phyloP scores from a whole-genome alignment of 2,329 filamentous ascomycete genomes.

The Neoascochyta sp. region DNA sequence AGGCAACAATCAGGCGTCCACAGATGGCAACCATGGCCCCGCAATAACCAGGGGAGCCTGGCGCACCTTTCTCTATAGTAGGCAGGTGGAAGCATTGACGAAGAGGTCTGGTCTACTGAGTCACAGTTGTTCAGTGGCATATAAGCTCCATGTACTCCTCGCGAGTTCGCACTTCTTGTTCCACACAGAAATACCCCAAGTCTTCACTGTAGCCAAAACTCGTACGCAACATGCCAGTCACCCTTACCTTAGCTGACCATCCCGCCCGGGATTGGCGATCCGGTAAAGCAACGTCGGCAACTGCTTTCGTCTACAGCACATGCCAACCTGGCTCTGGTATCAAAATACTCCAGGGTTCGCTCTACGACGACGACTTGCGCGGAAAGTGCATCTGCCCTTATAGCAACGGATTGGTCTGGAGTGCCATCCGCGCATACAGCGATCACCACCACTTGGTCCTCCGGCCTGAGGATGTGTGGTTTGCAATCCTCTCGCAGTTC shows the following conservation, averaged over 20 bases:
- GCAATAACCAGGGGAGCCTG: no score
- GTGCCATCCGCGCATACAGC: conserved; percentile 14
- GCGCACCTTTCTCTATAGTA: no score
- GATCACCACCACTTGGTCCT: conserved; percentile 20
- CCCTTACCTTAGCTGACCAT: conserved; percentile 8
- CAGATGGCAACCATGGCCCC: no score
- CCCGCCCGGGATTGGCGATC: conserved; percentile 1
- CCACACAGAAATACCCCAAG: no score
- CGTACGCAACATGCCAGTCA: conserved; percentile 13
- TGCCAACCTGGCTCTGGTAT: conserved; percentile 1
- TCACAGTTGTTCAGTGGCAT: no score
- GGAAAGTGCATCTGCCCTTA: conserved; percentile 3
- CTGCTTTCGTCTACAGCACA: no score
- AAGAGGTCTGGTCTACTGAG: no score
- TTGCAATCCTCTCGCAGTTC: conserved; percentile 22
- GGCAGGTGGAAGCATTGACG: no score
- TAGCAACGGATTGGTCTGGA: conserved; percentile 16
- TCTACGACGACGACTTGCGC: conserved; percentile 3
- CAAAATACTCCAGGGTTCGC: conserved; percentile 10
- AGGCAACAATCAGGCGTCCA: no score
- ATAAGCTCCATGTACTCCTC: no score
- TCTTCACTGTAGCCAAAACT: no score
- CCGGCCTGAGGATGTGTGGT: conserved; percentile 28
- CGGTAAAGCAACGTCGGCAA: conserved; percentile 1
- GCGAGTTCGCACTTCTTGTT: no score